Evolutionary conservation across 2,329 filamentous ascomycete genomes (phyloP).

Genomic region (Cercospora berteroae): DNA sequence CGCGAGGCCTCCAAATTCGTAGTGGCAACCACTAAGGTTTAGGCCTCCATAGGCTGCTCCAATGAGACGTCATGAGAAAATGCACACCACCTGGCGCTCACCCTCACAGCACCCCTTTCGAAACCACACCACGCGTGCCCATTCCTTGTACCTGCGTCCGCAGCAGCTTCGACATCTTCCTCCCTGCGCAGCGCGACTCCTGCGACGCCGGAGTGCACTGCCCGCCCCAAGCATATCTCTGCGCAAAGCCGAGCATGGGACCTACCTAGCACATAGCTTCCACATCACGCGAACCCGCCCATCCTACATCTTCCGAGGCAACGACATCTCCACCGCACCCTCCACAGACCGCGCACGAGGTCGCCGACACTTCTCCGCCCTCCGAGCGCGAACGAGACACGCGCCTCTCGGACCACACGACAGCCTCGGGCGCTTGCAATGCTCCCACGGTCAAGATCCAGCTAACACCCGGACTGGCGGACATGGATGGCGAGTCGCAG

Average conservation of each 20-base stretch:
- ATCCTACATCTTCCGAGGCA: background rate
- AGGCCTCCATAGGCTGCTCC: too few species aligned
- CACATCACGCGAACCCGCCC: conserved; percentile 1
- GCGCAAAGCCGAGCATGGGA: conserved; percentile 1
- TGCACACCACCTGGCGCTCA: background rate
- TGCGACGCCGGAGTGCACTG: background rate
- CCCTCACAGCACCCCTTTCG: background rate
- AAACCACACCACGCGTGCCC: background rate
- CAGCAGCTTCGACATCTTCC: background rate
- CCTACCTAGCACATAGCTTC: conserved; percentile 1
- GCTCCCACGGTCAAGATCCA: conserved; percentile 9
- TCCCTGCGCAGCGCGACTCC: background rate
- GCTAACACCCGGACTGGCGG: conserved; percentile 26
- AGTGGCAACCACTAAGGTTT: too few species aligned
- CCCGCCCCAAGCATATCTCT: background rate
- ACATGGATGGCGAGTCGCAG: conserved; percentile 71
- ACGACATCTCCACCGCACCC: background rate
- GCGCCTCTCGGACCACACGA: background rate
- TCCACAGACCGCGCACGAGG: background rate
- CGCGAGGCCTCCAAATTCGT: too few species aligned
- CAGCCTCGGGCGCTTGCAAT: conserved; percentile 3
- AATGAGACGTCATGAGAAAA: conserved; percentile 3
- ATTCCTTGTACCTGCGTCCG: background rate
- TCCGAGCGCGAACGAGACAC: background rate
- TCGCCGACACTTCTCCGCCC: background rate